Percentiles rank a stretch among this genome's conserved stretches.
Evolutionary conservation across 164 flowering plant species (phyloP).

Genomic region (Stephania yunnanensis): DNA sequence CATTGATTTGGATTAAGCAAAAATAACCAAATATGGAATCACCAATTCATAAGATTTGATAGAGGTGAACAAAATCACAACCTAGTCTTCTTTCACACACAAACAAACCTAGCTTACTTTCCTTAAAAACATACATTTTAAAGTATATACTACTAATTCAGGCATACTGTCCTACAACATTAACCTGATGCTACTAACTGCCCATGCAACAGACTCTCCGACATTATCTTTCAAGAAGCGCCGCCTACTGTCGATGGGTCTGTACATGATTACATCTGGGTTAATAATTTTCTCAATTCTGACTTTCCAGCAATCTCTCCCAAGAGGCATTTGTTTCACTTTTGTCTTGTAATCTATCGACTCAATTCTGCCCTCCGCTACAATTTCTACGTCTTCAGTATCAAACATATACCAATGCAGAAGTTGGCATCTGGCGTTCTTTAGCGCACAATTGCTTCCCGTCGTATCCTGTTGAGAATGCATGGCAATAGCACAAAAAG

Average conservation of each 20-base stretch:
- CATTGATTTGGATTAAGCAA: too few species aligned
- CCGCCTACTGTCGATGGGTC: neutral
- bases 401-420: slow-evolving; percentile 1
- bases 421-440: neutral
- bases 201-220: neutral
- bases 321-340: neutral
- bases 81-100: neutral
- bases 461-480: neutral
- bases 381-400: neutral
- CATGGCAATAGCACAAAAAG: neutral
- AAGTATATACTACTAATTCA: neutral
- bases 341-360: neutral
- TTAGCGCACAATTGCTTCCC: neutral
- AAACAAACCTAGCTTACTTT: neutral
- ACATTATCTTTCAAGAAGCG: neutral
- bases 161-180: neutral
- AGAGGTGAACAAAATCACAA: neutral
- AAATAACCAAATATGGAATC: too few species aligned
- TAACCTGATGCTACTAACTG: neutral
- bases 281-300: neutral
- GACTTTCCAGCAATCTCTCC: neutral
- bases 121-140: neutral
- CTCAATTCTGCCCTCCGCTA: neutral
- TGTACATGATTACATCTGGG: neutral
- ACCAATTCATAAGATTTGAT: neutral